A percentile compares a stretch with the other conserved stretches of the same genome.
phyloP scores from a whole-genome alignment of 2,329 filamentous ascomycete species.

The Zalaria sp. region DNA sequence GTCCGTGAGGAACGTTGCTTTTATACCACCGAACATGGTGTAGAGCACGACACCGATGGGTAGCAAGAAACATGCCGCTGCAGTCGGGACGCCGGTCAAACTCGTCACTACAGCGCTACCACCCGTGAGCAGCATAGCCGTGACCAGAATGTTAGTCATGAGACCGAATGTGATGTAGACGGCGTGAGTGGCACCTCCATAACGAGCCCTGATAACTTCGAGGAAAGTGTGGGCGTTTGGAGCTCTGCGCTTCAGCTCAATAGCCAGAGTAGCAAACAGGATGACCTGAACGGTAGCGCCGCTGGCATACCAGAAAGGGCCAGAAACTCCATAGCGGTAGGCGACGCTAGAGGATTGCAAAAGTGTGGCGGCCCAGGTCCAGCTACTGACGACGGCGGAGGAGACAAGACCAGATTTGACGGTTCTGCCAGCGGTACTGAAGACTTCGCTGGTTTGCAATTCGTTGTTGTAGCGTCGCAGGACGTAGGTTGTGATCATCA shows the following conservation, averaged over 20 bases:
- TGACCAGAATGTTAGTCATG: constrained; percentile 67
- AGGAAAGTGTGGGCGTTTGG: constrained; percentile 70
- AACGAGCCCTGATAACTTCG: constrained; percentile 69
- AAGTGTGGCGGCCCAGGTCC: constrained; percentile 78
- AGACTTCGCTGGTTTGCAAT: constrained; percentile 83
- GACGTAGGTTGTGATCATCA: constrained; percentile 60
- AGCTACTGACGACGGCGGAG: constrained; percentile 79
- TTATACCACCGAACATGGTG: constrained; percentile 62
- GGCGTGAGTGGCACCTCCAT: constrained; percentile 57
- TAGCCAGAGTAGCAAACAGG: constrained; percentile 78
- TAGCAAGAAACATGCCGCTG: constrained; percentile 71
- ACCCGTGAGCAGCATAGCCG: constrained; percentile 76
- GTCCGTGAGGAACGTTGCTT: constrained; percentile 75
- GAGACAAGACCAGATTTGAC: constrained; percentile 83
- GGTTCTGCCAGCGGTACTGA: constrained; percentile 74
- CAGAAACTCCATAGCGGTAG: constrained; percentile 52
- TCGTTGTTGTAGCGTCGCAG: constrained; percentile 60
- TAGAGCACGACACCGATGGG: constrained; percentile 72
- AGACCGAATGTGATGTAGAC: constrained; percentile 74
- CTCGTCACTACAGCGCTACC: constrained; percentile 61
- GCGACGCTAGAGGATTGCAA: constrained; percentile 70
- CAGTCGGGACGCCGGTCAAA: constrained; percentile 60
- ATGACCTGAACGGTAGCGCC: constrained; percentile 72
- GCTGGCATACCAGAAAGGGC: constrained; percentile 54
- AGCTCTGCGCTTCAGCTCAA: constrained; percentile 73